Evolutionary conservation across 164 flowering plant species (phyloP).

Genomic region (Magnolia kwangsiensis): DNA sequence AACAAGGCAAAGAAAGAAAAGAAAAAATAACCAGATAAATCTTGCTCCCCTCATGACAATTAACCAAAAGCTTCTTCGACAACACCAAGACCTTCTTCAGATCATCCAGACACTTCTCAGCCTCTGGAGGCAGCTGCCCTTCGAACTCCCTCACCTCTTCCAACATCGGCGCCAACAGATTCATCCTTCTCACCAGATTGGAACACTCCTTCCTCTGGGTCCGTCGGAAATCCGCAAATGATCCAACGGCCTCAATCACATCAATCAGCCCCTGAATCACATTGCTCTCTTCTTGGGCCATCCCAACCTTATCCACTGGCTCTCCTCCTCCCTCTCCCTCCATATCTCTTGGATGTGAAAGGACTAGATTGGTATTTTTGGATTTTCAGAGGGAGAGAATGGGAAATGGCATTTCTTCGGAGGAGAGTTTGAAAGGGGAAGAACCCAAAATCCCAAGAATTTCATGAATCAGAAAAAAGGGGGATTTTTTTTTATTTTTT

Average conservation of each 20-base stretch:
- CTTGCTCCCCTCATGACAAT: slow-evolving; percentile 71
- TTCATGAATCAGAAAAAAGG: neutral
- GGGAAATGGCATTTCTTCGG: neutral
- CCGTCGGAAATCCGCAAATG: slow-evolving; percentile 40
- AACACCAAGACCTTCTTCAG: slow-evolving; percentile 44
- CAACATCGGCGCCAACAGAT: slow-evolving; percentile 56
- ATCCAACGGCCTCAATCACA: slow-evolving; percentile 39
- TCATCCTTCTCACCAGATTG: slow-evolving; percentile 54
- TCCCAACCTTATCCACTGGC: slow-evolving; percentile 1
- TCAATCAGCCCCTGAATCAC: slow-evolving; percentile 36
- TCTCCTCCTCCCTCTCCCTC: slow-evolving; percentile 12
- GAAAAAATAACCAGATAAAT: slow-evolving; percentile 48
- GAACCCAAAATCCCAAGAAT: slow-evolving; percentile 16
- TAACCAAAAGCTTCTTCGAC: slow-evolving; percentile 55
- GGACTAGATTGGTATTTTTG: neutral
- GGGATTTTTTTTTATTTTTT: slow-evolving; percentile 2
- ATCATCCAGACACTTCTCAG: slow-evolving; percentile 21
- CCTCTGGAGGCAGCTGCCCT: slow-evolving; percentile 23
- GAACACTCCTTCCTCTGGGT: slow-evolving; percentile 58
- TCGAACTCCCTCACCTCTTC: slow-evolving; percentile 54
- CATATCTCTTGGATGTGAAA: neutral
- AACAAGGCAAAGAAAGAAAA: neutral
- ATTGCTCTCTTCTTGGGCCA: slow-evolving; percentile 10
- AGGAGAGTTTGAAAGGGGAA: neutral
- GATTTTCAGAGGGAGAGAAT: neutral